Base-by-base conservation (phyloP, 1,139 yeast species). In the Kodamaea sp. region DNA sequence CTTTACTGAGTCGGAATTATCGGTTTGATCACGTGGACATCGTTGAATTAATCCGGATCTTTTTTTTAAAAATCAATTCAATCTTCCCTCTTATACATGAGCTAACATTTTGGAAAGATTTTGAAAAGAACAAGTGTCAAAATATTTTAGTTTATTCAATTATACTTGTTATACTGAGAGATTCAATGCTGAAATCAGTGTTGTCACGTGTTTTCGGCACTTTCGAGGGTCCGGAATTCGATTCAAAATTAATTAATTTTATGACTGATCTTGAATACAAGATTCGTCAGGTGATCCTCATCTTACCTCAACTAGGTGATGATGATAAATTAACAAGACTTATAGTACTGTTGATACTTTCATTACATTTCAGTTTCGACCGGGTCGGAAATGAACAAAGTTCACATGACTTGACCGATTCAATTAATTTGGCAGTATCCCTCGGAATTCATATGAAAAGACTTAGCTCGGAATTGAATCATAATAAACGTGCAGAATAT, bases 221-320 rank as follows among this genome's bases (percentile, higher is more conserved):
- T 20, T 32, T 31, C 22, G 29, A 27, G 7, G 36, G 29, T 4
- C 22, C 10, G 24, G 41, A 41, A 31, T 58, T 46, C 40, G 36
- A 46, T 7, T 43, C 42, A 9, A 46, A 54, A 20, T 46, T 52
- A 11, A 42, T 46, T 8, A 40, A 45, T 32, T 61, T 62, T 36
- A 44, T 56, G 34, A 48, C 56, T 8, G 64, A 57, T n/a, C 50
- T 65, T 33, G 70, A 65, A 32, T 58, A 58, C 44, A 68, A 68
- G 42, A 63, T 65, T 28, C 50, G 71, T 12, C 74, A 71, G 11
- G 38, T 65, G n/a, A 36, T 58, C 20, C 42, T 52, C 10, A 51
- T 69, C 12, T 49, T 69, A 37, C 68, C 62, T 1, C 69, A 66
- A 39, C 46, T 68, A 24, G 73, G 73, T 5, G 70, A 66, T 40